Conservation (phyloP, 148 eudicot species). For the Rhododendron ovatum region DNA sequence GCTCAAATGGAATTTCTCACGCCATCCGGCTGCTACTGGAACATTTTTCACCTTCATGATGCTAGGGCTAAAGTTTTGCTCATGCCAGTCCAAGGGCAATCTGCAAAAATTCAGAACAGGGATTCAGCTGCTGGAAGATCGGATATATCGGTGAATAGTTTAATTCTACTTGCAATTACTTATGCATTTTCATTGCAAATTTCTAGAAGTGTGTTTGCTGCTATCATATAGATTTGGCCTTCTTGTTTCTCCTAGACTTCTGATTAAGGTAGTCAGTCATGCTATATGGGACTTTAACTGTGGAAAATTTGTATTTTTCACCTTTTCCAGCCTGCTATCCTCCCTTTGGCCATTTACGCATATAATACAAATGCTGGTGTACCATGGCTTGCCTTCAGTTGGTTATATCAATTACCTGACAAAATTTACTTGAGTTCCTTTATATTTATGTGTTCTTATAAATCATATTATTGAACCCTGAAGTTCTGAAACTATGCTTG, state of each 20-base stretch:
- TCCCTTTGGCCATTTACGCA: neutral
- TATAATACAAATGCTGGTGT: neutral
- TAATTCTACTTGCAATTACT: slow-evolving; percentile 3
- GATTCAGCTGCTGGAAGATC: slow-evolving; percentile 93
- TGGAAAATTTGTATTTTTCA: neutral
- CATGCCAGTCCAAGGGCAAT: slow-evolving; percentile 84
- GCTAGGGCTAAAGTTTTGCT: slow-evolving; percentile 83
- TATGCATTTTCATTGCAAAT: neutral
- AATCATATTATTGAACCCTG: neutral
- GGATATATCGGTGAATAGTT: slow-evolving; percentile 62
- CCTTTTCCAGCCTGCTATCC: neutral
- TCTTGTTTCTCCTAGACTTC: neutral
- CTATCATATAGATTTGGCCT: neutral
- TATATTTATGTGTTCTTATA: neutral
- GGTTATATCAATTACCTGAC: neutral
- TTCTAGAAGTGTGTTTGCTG: neutral
- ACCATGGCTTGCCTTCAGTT: neutral
- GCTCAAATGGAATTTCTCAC: slow-evolving; percentile 77
- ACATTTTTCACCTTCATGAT: slow-evolving; percentile 95
- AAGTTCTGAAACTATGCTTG: neutral
- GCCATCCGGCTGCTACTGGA: slow-evolving; percentile 91
- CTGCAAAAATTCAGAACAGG: slow-evolving; percentile 74
- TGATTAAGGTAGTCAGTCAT: neutral
- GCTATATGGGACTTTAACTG: neutral
- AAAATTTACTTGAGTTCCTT: neutral